Evolutionary conservation across 345 rosid genomes (phyloP), one percentile per base, ranked within the genome.

Genomic region (Passiflora organensis): DNA sequence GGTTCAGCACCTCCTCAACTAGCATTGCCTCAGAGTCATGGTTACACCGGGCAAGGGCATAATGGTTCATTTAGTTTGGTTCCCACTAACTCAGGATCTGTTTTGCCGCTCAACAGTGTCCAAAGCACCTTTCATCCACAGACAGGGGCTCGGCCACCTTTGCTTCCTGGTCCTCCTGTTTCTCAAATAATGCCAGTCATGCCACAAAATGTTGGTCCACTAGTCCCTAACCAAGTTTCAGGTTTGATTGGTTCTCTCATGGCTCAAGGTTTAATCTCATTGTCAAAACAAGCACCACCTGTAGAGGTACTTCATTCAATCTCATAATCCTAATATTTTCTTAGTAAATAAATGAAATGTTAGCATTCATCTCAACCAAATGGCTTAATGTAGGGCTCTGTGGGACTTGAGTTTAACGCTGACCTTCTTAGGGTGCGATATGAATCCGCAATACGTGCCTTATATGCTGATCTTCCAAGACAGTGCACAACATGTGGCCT

Each of bases 401-500:
- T 87, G 56, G 93, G 90, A 17, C 76, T 76, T 37, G 97, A 87
- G 59, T 94, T 94, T 70, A 74, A 89, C 67, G 75, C 72, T 9
- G 99, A 94, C 69, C 80, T 72, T 69, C 85, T 80, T 54, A 94
- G 85, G 78, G 67, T 83, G 67, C 95, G 95, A 17, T 79, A 89
- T 59, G 96, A 89, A 51, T 80, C 90, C 70, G 85, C 90, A 60
- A 69, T 89, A 66, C 78, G 67, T 67, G 82, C 89, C 49, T 53
- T 94, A 28, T 87, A 94, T 76, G 82, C 72, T 55, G 87, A 87
- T 70, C 94, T 94, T 54, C 96, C 97, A 32, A 84, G 99, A 69
- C 97, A 94, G 72, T 94, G 99, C 72, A 85, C 90, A 37, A 83
- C 97, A 28, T 94, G 99, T 69, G 99, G 99, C 71, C 79, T 83